Evolutionary conservation across 768 basidiomycete species (phyloP).

Genomic region (Lentinula guzmanii): DNA sequence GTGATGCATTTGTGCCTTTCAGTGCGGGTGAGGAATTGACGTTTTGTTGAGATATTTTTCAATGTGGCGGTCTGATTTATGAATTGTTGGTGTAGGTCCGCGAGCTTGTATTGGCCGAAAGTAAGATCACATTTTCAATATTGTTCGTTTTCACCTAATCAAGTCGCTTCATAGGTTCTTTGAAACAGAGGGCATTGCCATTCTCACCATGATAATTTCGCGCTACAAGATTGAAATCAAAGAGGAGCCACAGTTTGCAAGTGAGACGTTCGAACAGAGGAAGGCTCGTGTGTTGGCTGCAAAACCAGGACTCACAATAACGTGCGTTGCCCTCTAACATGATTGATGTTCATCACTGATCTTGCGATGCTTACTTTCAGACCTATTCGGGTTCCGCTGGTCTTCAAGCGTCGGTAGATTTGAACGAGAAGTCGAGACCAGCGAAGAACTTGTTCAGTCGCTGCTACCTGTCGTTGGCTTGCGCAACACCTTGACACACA

Average conservation of each 20-base stretch:
- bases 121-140: conserved; percentile 15
- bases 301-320: conserved; percentile 33
- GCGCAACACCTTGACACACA: too few relatives aligned
- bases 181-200: conserved; percentile 47
- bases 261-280: conserved; percentile 40
- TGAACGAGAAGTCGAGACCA: neutral
- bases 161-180: conserved; percentile 29
- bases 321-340: conserved; percentile 25
- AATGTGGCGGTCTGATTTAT: neutral
- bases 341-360: neutral
- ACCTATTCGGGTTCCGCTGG: conserved; percentile 25
- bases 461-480: too few relatives aligned
- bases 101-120: conserved; percentile 40
- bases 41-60: neutral
- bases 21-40: conserved; percentile 28
- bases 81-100: conserved; percentile 19
- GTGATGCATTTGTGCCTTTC: conserved; percentile 51
- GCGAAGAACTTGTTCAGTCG: too few relatives aligned
- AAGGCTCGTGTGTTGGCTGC: conserved; percentile 33
- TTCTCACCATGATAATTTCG: conserved; percentile 42
- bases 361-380: conserved; percentile 11
- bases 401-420: conserved; percentile 22
- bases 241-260: conserved; percentile 42
- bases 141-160: neutral
- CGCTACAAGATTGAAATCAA: conserved; percentile 42